These are phyloP conservation scores for Athelia psychrophila DNA, from an alignment of 1,284 basidiomycete genomes.

Conservation along the genomic window DNA sequence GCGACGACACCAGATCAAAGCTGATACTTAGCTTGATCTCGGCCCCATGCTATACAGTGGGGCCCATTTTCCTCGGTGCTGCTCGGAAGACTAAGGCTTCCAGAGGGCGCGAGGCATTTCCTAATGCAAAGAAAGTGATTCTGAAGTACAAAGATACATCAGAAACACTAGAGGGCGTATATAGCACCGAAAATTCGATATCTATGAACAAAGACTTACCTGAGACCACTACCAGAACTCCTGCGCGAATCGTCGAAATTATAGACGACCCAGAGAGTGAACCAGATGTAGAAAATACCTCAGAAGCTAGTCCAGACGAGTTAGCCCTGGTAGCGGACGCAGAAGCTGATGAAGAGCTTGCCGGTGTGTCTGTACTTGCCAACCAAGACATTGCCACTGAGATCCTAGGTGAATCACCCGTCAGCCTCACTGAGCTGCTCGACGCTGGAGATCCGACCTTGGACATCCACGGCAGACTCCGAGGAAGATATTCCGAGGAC, in stretches of 20 bases:
- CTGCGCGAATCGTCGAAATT: no score
- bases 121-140: neutral
- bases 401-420: neutral
- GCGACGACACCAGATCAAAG: neutral
- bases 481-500: slow-evolving; percentile 6
- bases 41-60: neutral
- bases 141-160: slow-evolving; percentile 8
- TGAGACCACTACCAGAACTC: no score
- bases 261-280: no score
- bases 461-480: slow-evolving; percentile 1
- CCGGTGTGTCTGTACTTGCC: no score
- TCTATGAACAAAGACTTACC: no score
- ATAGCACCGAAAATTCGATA: no score
- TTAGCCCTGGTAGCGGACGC: no score
- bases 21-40: slow-evolving; percentile 2
- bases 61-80: slow-evolving; percentile 2
- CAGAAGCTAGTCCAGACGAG: no score
- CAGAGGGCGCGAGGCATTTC: neutral
- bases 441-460: neutral
- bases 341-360: no score
- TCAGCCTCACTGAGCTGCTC: neutral
- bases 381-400: no score
- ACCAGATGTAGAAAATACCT: no score
- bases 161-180: slow-evolving; percentile 8
- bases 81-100: no score